These are phyloP conservation scores for Gigaspora rosea DNA, from an alignment of 192 early-diverging fungal species.

Conservation along the genomic window DNA sequence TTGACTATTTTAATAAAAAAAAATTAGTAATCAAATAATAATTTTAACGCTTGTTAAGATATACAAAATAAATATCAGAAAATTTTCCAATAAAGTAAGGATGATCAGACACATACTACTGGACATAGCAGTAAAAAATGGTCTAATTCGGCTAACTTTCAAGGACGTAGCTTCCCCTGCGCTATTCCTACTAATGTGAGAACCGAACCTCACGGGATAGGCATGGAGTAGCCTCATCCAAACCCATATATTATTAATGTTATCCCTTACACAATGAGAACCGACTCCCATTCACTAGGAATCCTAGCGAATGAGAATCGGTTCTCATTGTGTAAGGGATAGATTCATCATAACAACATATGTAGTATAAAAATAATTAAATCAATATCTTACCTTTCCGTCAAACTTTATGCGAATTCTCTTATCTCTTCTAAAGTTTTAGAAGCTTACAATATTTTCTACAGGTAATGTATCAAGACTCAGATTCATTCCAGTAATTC, in stretches of 20 bases:
- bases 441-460: constrained; percentile 85
- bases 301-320: background rate
- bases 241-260: constrained; percentile 4
- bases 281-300: constrained; percentile 11
- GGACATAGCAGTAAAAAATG: background rate
- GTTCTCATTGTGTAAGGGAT: background rate
- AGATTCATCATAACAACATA: constrained; percentile 1
- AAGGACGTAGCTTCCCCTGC: constrained; percentile 1
- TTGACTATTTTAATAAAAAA: background rate
- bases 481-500: constrained; percentile 81
- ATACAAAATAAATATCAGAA: too few relatives aligned
- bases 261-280: constrained; percentile 13
- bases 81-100: background rate
- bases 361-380: constrained; percentile 2
- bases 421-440: constrained; percentile 15
- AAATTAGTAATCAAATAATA: background rate
- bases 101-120: constrained; percentile 2
- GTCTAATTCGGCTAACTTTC: constrained; percentile 6
- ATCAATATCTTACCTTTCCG: constrained; percentile 1
- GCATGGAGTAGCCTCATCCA: constrained; percentile 11
- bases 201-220: constrained; percentile 5
- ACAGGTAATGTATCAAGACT: constrained; percentile 77
- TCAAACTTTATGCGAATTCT: constrained; percentile 2
- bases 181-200: constrained; percentile 3
- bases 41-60: too few relatives aligned